Percentiles rank a stretch among this genome's conserved stretches.
These are phyloP conservation scores for Mitragyna speciosa DNA, from an alignment of 257 asterid genomes.

Conservation along the genomic window DNA sequence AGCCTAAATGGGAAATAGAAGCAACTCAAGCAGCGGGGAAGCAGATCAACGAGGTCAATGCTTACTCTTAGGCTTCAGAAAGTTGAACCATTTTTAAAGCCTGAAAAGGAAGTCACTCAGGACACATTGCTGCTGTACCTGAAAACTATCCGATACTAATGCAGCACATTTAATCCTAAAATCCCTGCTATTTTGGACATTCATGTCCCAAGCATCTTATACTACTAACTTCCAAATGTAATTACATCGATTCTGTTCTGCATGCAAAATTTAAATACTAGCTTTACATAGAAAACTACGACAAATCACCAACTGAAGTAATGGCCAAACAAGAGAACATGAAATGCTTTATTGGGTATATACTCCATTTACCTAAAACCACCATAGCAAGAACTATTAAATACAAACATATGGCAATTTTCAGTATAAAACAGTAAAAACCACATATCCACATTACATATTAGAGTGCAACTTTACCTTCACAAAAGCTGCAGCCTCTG, in stretches of 20 bases:
- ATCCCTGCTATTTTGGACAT: background rate
- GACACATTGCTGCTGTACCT: background rate
- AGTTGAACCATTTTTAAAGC: background rate
- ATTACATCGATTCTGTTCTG: background rate
- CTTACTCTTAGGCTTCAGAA: background rate
- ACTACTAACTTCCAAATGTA: background rate
- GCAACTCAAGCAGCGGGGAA: background rate
- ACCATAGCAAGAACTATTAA: background rate
- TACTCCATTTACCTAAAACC: background rate
- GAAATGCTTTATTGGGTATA: background rate
- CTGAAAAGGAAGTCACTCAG: background rate
- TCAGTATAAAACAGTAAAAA: background rate
- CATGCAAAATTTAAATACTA: background rate
- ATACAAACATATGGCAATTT: background rate
- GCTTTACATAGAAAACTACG: background rate
- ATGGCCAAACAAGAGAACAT: slow-evolving; percentile 1
- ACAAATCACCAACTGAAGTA: background rate
- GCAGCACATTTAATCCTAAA: background rate
- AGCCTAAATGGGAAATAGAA: background rate
- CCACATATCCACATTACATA: background rate
- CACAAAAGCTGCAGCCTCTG: slow-evolving; percentile 81
- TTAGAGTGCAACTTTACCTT: slow-evolving; percentile 40
- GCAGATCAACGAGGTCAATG: background rate
- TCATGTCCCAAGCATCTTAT: background rate
- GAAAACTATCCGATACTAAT: background rate